A percentile compares a stretch with the other conserved stretches of the same genome.
Evolutionary conservation across 2,329 filamentous ascomycete genomes (phyloP).

Genomic region (Botryosphaeria dothidea): DNA sequence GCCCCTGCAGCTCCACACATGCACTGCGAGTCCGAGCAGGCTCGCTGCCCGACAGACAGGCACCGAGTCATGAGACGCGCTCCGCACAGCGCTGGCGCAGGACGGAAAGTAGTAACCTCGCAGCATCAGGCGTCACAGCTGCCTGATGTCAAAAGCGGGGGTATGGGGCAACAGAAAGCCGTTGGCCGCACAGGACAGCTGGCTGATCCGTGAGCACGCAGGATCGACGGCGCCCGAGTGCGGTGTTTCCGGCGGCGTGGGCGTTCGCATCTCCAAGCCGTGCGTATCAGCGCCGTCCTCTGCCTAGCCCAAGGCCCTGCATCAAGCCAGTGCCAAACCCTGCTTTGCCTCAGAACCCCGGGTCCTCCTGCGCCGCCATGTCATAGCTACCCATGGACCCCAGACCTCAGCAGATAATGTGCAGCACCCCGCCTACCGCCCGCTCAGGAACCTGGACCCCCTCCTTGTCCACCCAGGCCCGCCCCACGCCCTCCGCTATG

Average conservation of each 20-base stretch:
- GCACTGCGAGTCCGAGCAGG: background rate
- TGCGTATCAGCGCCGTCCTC: slow-evolving; percentile 1
- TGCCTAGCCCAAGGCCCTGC: background rate
- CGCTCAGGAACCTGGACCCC: background rate
- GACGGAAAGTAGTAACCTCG: no score
- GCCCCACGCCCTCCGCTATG: slow-evolving; percentile 1
- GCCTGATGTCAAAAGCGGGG: no score
- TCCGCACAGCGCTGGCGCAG: no score
- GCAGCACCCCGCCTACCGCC: background rate
- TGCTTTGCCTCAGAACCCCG: background rate
- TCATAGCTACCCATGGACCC: background rate
- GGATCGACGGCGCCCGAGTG: background rate
- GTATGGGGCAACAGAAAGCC: no score
- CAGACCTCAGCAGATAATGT: background rate
- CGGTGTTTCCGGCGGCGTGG: slow-evolving; percentile 2
- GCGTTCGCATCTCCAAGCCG: background rate
- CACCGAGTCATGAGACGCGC: no score
- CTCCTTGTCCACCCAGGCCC: background rate
- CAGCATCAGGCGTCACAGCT: background rate
- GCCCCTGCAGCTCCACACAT: background rate
- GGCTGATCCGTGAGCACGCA: background rate
- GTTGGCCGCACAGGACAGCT: background rate
- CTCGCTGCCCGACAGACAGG: background rate
- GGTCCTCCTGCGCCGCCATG: background rate
- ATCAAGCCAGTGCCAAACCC: background rate